Conservation (phyloP, 2,329 filamentous ascomycete species). For the Colletotrichum musae region DNA sequence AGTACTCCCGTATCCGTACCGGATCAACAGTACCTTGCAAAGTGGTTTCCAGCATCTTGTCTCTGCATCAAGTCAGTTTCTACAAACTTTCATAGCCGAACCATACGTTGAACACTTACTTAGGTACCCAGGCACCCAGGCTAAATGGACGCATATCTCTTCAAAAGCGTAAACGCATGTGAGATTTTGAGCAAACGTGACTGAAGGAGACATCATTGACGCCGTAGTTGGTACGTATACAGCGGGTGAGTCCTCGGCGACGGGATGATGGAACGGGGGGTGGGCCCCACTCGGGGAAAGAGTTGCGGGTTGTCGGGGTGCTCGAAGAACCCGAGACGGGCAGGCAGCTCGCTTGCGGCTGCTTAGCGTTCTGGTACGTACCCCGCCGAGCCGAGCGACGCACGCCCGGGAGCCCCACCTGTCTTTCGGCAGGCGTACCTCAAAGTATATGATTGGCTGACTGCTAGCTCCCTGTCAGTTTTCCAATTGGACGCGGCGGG, state of each 20-base stretch:
- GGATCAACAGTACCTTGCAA: too few species aligned
- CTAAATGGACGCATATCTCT: too few species aligned
- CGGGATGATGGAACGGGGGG: constrained; percentile 16
- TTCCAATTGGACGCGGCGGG: constrained; percentile 23
- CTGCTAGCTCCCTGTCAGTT: constrained; percentile 10
- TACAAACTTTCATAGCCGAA: too few species aligned
- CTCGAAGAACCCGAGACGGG: constrained; percentile 37
- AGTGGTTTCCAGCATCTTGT: too few species aligned
- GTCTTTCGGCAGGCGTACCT: neutral
- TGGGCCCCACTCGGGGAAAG: constrained; percentile 5
- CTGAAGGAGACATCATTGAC: neutral
- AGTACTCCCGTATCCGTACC: too few species aligned
- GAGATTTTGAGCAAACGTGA: neutral
- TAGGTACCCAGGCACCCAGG: too few species aligned
- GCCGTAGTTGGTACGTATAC: neutral
- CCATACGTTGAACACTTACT: too few species aligned
- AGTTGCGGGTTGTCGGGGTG: constrained; percentile 38
- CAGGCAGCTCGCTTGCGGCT: constrained; percentile 37
- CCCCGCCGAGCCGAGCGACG: neutral
- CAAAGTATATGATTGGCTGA: constrained; percentile 1
- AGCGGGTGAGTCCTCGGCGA: constrained; percentile 7
- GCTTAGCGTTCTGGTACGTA: constrained; percentile 17
- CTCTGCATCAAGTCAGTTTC: too few species aligned
- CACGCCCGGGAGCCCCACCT: neutral
- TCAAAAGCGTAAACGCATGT: neutral